Evolutionary conservation across 1,139 yeast genomes (phyloP), one percentile per base, ranked within the genome.

Genomic region (Lodderomyces beijingensis): DNA sequence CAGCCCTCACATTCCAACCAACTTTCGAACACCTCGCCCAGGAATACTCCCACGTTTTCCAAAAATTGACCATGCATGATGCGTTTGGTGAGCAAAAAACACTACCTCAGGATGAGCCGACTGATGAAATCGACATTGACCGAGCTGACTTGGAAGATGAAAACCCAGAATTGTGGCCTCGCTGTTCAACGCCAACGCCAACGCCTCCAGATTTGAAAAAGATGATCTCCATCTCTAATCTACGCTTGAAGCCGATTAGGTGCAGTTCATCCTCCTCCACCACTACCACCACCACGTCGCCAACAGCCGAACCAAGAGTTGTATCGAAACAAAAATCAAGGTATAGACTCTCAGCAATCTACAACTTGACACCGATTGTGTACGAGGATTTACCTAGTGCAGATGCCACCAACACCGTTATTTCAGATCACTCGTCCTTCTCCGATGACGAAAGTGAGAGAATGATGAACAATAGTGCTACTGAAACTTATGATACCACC

Each of bases 1-100:
- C 65, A 42, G 26, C 28, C 16, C 38, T 55, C 31, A 62, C 70
- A 60, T 49, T 70, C 63, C 40, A 70, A 55, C 52, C 71, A 57
- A 69, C 78, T 1, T 62, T 73, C 40, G 74, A 69, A 31, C 74
- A 72, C 39, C 47, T 79, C 30, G 52, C 60, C 24, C 49, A 58
- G 28, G 85, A 78, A 46, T 76, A 58, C 39, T 47, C 53, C n/a
- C 65, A 59, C 37, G 41, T 74, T 11, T 53, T 43, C 35, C 32
- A 30, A 15, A 45, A 46, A 20, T 43, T 41, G 20, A 25, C 15
- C n/a, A 37, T 40, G 34, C 39, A 37, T 15, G 14, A 12, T 3
- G 19, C 5, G 4, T 16, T 9, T 2, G 19, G 12, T 15, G n/a
- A n/a, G n/a, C n/a, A n/a, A n/a, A n/a, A n/a, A n/a, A n/a, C n/a